phyloP scores from a whole-genome alignment of 768 basidiomycete genomes.

The Naematelia encephala region DNA sequence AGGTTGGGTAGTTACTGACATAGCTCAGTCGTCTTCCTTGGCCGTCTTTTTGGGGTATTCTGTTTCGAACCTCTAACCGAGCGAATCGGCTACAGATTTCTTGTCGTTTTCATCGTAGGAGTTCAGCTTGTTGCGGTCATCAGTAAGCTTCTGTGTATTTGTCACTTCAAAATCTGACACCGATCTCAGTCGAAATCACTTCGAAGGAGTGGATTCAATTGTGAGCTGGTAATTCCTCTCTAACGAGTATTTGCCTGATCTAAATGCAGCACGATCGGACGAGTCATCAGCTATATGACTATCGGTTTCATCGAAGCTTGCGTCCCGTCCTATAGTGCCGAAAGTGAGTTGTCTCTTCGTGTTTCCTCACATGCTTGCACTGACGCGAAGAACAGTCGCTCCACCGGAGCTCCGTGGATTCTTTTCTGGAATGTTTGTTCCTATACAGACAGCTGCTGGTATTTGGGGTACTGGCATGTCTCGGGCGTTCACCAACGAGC shows the following conservation, averaged over 20 bases:
- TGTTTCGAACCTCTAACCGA: slow-evolving; percentile 23
- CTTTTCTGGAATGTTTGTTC: slow-evolving; percentile 16
- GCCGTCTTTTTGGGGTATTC: slow-evolving; percentile 14
- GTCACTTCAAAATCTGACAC: background rate
- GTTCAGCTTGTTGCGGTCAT: slow-evolving; percentile 21
- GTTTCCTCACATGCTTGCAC: no score
- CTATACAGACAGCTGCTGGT: slow-evolving; percentile 3
- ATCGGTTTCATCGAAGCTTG: slow-evolving; percentile 21
- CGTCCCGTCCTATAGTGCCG: slow-evolving; percentile 23
- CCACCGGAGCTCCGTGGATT: slow-evolving; percentile 21
- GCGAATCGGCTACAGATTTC: slow-evolving; percentile 16
- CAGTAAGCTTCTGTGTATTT: slow-evolving; percentile 8
- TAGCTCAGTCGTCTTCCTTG: slow-evolving; percentile 19
- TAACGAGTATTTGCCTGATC: no score
- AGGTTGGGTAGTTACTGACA: background rate
- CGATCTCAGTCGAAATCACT: slow-evolving; percentile 16
- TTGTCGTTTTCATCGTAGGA: slow-evolving; percentile 3
- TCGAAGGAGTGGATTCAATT: slow-evolving; percentile 16
- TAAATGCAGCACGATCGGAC: no score
- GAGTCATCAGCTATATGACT: slow-evolving; percentile 18
- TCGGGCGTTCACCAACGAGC: slow-evolving; percentile 19
- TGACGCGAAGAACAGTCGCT: slow-evolving; percentile 9
- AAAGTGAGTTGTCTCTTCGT: no score
- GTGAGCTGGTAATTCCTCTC: no score
- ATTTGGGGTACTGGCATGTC: slow-evolving; percentile 21